Conservation (phyloP, 106 monocot species). For the Phalaenopsis equestris region DNA sequence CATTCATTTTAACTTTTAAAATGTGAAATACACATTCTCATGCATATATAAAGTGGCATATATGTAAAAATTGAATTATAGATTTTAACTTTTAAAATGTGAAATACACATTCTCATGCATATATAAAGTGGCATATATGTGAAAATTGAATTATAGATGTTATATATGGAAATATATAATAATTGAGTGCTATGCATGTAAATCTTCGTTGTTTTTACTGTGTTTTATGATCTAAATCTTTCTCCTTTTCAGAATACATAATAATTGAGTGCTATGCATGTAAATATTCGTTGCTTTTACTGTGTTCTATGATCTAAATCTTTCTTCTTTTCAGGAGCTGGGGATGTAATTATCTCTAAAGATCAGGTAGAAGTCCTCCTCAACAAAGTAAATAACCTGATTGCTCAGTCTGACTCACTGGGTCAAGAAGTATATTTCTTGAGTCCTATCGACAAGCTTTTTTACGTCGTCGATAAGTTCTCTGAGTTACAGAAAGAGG, state of each 20-base stretch:
- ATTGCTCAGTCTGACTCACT: constrained; percentile 13
- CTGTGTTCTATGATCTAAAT: constrained; percentile 4
- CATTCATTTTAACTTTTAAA: too few species aligned
- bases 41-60: too few species aligned
- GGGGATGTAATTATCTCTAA: constrained; percentile 24
- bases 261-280: too few species aligned
- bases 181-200: too few species aligned
- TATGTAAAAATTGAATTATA: too few species aligned
- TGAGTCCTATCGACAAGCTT: constrained; percentile 57
- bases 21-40: too few species aligned
- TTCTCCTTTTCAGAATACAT: constrained; percentile 22
- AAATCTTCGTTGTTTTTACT: too few species aligned
- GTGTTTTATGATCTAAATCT: constrained; percentile 6
- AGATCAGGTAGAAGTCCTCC: constrained; percentile 42
- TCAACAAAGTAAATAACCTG: constrained; percentile 47
- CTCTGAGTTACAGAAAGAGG: constrained; percentile 24
- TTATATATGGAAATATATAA: too few species aligned
- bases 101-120: too few species aligned
- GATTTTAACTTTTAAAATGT: too few species aligned
- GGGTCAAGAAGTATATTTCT: constrained; percentile 13
- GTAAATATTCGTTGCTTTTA: background rate
- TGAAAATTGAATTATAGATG: too few species aligned
- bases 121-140: too few species aligned
- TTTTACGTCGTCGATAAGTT: constrained; percentile 55
- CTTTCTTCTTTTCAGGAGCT: constrained; percentile 26